Percentiles rank a stretch among this genome's conserved stretches.
Conservation (phyloP, 306 rosid genomes). For the Quercus glauca region DNA sequence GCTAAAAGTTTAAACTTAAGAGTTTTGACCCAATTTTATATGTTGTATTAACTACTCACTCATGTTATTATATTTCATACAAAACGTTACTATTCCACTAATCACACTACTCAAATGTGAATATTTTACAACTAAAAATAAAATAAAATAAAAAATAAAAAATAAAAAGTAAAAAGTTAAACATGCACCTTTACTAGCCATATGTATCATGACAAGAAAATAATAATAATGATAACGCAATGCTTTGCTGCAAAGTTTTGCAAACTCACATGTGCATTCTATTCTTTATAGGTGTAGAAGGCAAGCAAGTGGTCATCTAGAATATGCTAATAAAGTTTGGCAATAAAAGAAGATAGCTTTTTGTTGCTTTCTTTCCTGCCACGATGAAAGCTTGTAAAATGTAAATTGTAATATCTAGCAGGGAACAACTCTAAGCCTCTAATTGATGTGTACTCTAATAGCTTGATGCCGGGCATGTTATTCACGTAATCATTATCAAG, state of each 20-base stretch:
- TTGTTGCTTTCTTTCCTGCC: constrained; percentile 1
- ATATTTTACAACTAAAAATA: too few relatives aligned
- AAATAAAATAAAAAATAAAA: too few relatives aligned
- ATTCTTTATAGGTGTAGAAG: constrained; percentile 43
- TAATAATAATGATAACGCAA: constrained; percentile 17
- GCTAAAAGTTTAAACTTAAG: too few relatives aligned
- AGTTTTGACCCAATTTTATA: too few relatives aligned
- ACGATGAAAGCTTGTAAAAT: too few relatives aligned
- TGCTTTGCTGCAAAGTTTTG: constrained; percentile 64
- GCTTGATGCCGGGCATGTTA: background rate
- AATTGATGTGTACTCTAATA: background rate
- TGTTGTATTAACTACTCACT: too few relatives aligned
- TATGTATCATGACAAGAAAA: background rate
- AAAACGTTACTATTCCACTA: too few relatives aligned
- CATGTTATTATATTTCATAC: too few relatives aligned
- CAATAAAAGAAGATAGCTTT: constrained; percentile 12
- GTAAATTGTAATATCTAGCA: too few relatives aligned
- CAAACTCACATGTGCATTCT: constrained; percentile 23
- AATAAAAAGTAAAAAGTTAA: background rate
- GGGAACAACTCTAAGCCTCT: background rate
- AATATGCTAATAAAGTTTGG: constrained; percentile 14
- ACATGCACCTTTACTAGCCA: background rate
- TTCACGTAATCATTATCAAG: background rate
- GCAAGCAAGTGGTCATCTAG: constrained; percentile 40
- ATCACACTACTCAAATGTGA: too few relatives aligned